phyloP scores from a whole-genome alignment of 108 stramenopile genomes.

The Fistulifera pelliculosa region DNA sequence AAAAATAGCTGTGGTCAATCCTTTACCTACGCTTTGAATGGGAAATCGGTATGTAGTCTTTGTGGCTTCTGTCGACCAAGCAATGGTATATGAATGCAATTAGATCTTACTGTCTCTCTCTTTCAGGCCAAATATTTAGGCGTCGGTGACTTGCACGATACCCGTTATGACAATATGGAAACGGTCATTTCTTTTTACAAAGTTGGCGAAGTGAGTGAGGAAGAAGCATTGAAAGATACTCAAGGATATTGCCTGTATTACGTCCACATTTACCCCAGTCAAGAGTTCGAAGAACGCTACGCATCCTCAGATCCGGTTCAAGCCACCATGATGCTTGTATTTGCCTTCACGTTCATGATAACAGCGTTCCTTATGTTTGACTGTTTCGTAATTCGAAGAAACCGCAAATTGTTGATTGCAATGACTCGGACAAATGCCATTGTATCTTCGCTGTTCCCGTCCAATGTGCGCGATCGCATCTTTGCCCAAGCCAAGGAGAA shows the following conservation, averaged over 20 bases:
- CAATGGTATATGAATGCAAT: no score
- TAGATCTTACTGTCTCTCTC: background rate
- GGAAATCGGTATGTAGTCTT: conserved; percentile 8
- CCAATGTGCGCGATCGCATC: conserved; percentile 9
- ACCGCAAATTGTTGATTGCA: conserved; percentile 6
- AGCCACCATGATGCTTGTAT: background rate
- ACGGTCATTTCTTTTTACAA: background rate
- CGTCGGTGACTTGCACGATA: conserved; percentile 13
- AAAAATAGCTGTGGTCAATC: conserved; percentile 17
- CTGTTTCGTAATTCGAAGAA: conserved; percentile 13
- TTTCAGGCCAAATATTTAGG: conserved; percentile 8
- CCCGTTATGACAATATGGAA: conserved; percentile 7
- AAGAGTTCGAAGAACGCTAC: conserved; percentile 5
- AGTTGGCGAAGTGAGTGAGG: no score
- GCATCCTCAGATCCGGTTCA: background rate
- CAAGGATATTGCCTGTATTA: conserved; percentile 12
- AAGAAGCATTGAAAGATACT: no score
- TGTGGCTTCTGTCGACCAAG: no score
- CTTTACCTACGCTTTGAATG: conserved; percentile 35
- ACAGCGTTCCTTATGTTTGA: conserved; percentile 30
- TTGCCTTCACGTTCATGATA: conserved; percentile 24
- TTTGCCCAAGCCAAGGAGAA: conserved; percentile 2
- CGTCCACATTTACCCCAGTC: conserved; percentile 2
- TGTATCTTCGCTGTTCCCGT: conserved; percentile 11
- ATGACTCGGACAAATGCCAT: conserved; percentile 7